These are phyloP conservation scores for Yarrowia sp. DNA, from an alignment of 805 yeast genomes.

Conservation along the genomic window DNA sequence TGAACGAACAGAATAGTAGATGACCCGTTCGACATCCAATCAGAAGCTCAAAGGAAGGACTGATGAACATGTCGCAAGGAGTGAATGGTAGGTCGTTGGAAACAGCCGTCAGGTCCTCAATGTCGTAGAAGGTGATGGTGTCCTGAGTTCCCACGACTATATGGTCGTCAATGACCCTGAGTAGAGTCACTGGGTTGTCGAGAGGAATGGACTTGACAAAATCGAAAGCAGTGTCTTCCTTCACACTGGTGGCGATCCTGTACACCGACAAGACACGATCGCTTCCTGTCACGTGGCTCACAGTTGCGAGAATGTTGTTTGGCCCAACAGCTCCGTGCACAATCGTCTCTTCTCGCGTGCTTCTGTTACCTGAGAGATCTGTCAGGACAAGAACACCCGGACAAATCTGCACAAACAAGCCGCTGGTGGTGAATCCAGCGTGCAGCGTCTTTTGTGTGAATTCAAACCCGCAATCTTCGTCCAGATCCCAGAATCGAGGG, in stretches of 20 bases:
- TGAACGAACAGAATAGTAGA: conserved; percentile 1
- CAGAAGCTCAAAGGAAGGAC: background rate
- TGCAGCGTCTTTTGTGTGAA: conserved; percentile 9
- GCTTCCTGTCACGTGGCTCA: background rate
- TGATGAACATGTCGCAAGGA: conserved; percentile 25
- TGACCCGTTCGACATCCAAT: conserved; percentile 33
- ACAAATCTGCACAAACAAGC: conserved; percentile 11
- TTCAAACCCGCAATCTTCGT: conserved; percentile 29
- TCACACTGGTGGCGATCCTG: background rate
- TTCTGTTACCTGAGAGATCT: background rate
- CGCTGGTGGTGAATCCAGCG: conserved; percentile 12
- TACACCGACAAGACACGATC: background rate
- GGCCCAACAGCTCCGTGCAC: conserved; percentile 7
- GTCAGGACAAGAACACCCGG: conserved; percentile 3
- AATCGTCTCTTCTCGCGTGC: background rate
- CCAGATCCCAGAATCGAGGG: conserved; percentile 33
- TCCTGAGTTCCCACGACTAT: conserved; percentile 30
- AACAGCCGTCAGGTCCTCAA: conserved; percentile 11
- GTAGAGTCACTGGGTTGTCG: conserved; percentile 16
- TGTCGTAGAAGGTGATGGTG: conserved; percentile 6
- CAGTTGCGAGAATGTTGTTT: conserved; percentile 9
- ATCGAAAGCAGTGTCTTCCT: conserved; percentile 1
- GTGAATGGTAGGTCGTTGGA: conserved; percentile 15
- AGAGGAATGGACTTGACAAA: conserved; percentile 4
- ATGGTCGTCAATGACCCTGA: conserved; percentile 12